These are phyloP conservation scores for Sicyos edulis DNA, from an alignment of 306 rosid genomes.

Conservation along the genomic window DNA sequence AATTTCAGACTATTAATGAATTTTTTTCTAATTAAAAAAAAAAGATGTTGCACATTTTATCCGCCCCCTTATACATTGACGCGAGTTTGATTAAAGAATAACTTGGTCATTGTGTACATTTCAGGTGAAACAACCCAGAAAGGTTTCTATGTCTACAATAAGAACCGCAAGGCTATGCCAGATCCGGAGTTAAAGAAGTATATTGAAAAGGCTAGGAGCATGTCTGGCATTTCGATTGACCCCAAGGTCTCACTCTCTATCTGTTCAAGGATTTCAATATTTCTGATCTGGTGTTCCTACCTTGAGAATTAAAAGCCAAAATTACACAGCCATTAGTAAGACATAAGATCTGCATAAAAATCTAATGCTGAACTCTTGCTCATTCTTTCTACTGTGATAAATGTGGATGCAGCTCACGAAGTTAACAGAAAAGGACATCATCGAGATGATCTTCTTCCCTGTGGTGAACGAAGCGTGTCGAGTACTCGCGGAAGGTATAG, in stretches of 20 bases:
- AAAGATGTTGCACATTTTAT: not conserved
- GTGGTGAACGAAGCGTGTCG: conserved; percentile 98
- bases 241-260: conserved; percentile 52
- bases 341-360: not conserved
- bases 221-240: conserved; percentile 59
- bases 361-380: not conserved
- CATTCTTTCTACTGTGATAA: not conserved
- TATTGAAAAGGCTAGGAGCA: conserved; percentile 78
- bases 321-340: not conserved
- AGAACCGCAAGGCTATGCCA: conserved; percentile 64
- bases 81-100: not conserved
- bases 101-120: not conserved
- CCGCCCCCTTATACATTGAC: not conserved
- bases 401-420: conserved; percentile 45
- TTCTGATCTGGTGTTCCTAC: not conserved
- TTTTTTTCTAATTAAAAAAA: no score
- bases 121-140: conserved; percentile 67
- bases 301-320: not conserved
- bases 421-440: conserved; percentile 68
- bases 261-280: not conserved
- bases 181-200: conserved; percentile 78
- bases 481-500: conserved; percentile 89
- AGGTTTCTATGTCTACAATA: conserved; percentile 82
- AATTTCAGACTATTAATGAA: no score
- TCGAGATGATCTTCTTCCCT: conserved; percentile 91